phyloP scores from a whole-genome alignment of 139 green algal genomes.

The Coelastrella sp. region DNA sequence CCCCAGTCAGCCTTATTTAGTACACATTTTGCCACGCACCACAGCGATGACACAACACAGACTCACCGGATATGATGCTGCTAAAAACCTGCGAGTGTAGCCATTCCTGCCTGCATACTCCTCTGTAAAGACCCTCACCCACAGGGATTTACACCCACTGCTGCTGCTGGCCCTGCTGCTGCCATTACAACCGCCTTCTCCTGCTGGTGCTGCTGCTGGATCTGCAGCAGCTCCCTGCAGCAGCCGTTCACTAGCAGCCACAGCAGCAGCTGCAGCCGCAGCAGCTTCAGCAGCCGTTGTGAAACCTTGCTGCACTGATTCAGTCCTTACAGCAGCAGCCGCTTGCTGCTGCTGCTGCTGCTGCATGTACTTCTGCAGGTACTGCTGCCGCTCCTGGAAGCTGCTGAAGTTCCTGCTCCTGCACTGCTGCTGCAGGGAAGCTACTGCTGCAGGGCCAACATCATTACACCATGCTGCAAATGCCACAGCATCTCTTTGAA shows the following conservation, averaged over 20 bases:
- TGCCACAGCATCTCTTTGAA: constrained; percentile 58
- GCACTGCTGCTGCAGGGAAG: constrained; percentile 2
- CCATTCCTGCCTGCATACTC: constrained; percentile 11
- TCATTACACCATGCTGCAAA: constrained; percentile 63
- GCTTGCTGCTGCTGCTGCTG: constrained; percentile 20
- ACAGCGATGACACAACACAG: not conserved
- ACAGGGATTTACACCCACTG: not conserved
- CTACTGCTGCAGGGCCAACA: constrained; percentile 9
- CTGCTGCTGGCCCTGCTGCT: constrained; percentile 11
- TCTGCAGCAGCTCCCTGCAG: not conserved
- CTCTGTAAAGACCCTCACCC: constrained; percentile 46
- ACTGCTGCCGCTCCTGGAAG: constrained; percentile 40
- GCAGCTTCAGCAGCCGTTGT: not conserved
- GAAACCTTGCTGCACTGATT: not conserved
- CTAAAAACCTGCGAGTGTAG: constrained; percentile 48
- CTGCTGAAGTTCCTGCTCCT: constrained; percentile 37
- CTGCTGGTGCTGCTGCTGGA: constrained; percentile 7
- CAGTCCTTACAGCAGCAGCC: not conserved
- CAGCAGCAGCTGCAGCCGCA: constrained; percentile 2
- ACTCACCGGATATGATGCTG: constrained; percentile 38
- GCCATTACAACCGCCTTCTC: not conserved
- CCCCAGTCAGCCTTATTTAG: too few species aligned
- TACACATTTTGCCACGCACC: too few species aligned
- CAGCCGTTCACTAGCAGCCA: too few species aligned
- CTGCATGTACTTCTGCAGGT: constrained; percentile 45